Evolutionary conservation across 805 yeast species (phyloP), one percentile per base, ranked within the genome.

Genomic region (Kazachstania bromeliacearum): DNA sequence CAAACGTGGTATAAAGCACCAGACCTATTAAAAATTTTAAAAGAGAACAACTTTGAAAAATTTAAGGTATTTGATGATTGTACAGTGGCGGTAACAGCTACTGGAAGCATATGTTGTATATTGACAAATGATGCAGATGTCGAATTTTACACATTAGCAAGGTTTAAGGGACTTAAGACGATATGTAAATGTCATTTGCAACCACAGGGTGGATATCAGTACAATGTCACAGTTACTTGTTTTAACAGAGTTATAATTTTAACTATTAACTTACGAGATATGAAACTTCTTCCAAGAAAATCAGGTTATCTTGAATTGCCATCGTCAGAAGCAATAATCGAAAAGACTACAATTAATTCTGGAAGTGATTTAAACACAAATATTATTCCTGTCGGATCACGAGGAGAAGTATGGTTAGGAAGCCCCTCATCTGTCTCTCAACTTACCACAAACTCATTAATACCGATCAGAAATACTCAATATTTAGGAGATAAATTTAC

Each of bases 81-180:
- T 35, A 42, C 46, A 10, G 35, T 55, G 4, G 6, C 53, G 4
- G 43, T 46, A 2, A 47, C 57, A 5, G 20, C 42, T 12, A 41
- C 49, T n/a, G 59, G 60, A 3, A 48, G 44, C 18, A 46, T 55
- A 18, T 43, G 42, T 16, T 37, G 45, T n/a, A 38, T 47, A 25
- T 28, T 54, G 8, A 35, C 38, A 7, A 42, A 40, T 34, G 39
- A 39, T 19, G 40, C 40, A 13, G 30, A 29, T 4, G 23, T 48
- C 5, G 36, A 33, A 15, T 46, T 53, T 17, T 45, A 41, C 31
- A 38, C 48, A 3, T 33, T 55, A 16, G 50, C 59, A 14, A 47
- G 57, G 29, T 53, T 55, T 21, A 55, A 54, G 38, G 59, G 59
- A 2, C 28, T 52, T n/a, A 44, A 35, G 30, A 23, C 41, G 10